Conservation (phyloP, 306 rosid species). For the Cicer arietinum region DNA sequence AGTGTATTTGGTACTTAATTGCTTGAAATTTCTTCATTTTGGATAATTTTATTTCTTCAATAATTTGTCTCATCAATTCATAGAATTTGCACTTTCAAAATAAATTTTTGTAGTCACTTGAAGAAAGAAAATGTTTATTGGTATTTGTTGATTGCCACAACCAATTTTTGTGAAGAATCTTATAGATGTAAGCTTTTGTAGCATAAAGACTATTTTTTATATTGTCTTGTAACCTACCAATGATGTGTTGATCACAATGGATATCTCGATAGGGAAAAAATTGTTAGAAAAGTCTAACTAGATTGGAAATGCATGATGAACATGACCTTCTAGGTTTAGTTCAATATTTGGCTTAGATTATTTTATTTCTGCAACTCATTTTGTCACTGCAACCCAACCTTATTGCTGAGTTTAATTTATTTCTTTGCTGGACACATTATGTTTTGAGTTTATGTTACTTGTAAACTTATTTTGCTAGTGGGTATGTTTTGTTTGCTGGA, state of each 20-base stretch:
- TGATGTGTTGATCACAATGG: slow-evolving; percentile 18
- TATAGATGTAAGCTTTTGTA: slow-evolving; percentile 10
- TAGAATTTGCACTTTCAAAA: not conserved
- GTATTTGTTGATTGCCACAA: not conserved
- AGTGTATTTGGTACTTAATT: not conserved
- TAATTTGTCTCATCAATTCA: not conserved
- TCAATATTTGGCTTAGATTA: not conserved
- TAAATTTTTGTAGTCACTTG: slow-evolving; percentile 4
- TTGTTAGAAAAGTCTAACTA: slow-evolving; percentile 11
- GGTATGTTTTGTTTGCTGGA: too few relatives aligned
- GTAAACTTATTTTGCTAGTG: too few relatives aligned
- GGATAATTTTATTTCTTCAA: not conserved
- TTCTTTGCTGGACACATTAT: too few relatives aligned
- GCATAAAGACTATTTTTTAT: not conserved
- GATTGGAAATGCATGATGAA: slow-evolving; percentile 15
- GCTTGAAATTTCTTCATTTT: not conserved
- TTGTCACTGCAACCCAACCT: too few relatives aligned
- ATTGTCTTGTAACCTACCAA: not conserved
- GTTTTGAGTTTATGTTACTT: too few relatives aligned
- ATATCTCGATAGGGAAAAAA: slow-evolving; percentile 8
- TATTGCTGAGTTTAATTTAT: too few relatives aligned
- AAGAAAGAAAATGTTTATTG: not conserved
- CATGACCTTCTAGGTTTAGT: slow-evolving; percentile 3
- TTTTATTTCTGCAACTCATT: too few relatives aligned
- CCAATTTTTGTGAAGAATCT: slow-evolving; percentile 8